Evolutionary conservation across 768 basidiomycete genomes (phyloP), one percentile per base, ranked within the genome.

Genomic region (Mycena pura): DNA sequence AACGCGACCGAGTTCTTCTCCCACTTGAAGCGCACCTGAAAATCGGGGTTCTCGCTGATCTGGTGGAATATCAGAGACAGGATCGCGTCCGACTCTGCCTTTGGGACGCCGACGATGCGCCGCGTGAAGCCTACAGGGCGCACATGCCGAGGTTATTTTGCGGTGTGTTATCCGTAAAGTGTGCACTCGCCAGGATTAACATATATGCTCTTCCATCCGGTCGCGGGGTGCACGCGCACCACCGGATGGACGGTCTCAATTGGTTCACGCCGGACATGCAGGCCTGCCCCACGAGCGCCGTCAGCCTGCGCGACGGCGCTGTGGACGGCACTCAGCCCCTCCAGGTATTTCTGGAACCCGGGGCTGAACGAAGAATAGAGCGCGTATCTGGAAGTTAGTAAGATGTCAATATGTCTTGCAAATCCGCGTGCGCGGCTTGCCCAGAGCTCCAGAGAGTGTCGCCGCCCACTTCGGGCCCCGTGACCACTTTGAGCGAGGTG

Each of bases 361-460:
- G 86, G 82, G 68, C 92, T 93, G 59, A 93, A 78, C 40, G 88
- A 89, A 3, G 92, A 93, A 77, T 93, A 93, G n/a, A 93, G 79
- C 3, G 91, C 88, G 69, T 92, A 92, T 34, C 90, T 92, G 55
- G 19, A 41, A n/a, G n/a, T n/a, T n/a, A n/a, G n/a, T n/a, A 47
- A 31, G 27, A 13, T 56, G 55, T n/a, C 32, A 48, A n/a, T n/a
- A n/a, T n/a, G n/a, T n/a, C n/a, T n/a, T n/a, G n/a, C n/a, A n/a
- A n/a, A n/a, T n/a, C n/a, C n/a, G n/a, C n/a, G n/a, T n/a, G n/a
- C n/a, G n/a, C 3, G 0, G 72, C 82, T 69, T 72, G 87, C 87
- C 90, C 91, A 9, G 90, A 92, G 71, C 84, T 87, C 89, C 89
- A 93, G 8, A 92, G 80, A 1, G 91, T 93, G 68, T 94, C 92